phyloP scores from a whole-genome alignment of 2,329 filamentous ascomycete species.

The Sphaerulina vaccinii region DNA sequence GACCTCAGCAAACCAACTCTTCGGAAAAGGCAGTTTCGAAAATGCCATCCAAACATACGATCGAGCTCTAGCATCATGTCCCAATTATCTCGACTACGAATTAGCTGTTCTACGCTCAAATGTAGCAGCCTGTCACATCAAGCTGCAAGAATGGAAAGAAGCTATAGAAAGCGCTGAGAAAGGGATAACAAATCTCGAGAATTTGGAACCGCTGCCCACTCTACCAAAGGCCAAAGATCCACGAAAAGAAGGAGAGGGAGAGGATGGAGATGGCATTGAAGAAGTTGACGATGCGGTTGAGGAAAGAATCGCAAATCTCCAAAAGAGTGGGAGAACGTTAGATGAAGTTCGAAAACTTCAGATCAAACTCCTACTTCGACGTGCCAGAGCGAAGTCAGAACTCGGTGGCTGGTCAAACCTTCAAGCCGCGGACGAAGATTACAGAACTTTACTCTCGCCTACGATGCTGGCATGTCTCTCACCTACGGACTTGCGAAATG shows the following conservation, averaged over 20 bases:
- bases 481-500: constrained; percentile 64
- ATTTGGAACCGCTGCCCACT: constrained; percentile 50
- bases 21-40: constrained; percentile 67
- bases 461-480: constrained; percentile 60
- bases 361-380: constrained; percentile 77
- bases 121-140: constrained; percentile 83
- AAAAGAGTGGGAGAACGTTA: constrained; percentile 43
- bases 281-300: constrained; percentile 50
- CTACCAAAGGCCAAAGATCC: constrained; percentile 27
- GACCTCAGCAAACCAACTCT: constrained; percentile 74
- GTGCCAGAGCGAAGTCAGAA: constrained; percentile 70
- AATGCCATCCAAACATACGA: constrained; percentile 82
- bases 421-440: constrained; percentile 76
- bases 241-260: constrained; percentile 33
- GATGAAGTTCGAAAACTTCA: constrained; percentile 74
- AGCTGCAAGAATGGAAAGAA: constrained; percentile 80
- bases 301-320: constrained; percentile 45
- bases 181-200: constrained; percentile 70
- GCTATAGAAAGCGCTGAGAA: constrained; percentile 71
- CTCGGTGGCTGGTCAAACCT: constrained; percentile 76
- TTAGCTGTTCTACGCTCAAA: constrained; percentile 85
- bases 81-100: constrained; percentile 83
- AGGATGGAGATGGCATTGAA: constrained; percentile 43
- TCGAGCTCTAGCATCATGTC: constrained; percentile 73
- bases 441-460: constrained; percentile 57